These are phyloP conservation scores for Spergularia marina DNA, from an alignment of 148 eudicot genomes.

Conservation along the genomic window DNA sequence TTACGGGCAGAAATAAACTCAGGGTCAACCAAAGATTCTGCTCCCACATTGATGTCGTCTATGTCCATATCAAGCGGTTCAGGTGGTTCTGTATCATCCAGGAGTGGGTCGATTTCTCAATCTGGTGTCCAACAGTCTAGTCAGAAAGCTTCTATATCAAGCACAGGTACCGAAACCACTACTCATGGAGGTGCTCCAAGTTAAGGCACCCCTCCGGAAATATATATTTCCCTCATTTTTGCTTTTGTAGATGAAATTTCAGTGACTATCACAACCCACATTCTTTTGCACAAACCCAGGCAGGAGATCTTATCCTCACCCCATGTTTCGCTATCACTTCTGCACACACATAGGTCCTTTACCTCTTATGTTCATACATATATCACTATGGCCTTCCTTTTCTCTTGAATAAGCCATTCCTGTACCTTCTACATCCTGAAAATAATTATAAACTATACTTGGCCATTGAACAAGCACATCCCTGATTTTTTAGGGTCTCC, in stretches of 20 bases:
- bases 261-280: conserved; percentile 21
- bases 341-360: conserved; percentile 28
- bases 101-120: conserved; percentile 46
- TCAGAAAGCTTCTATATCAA: conserved; percentile 39
- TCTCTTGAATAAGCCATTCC: conserved; percentile 26
- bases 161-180: conserved; percentile 28
- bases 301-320: conserved; percentile 30
- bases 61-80: conserved; percentile 51
- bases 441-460: conserved; percentile 17
- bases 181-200: conserved; percentile 46
- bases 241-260: conserved; percentile 30
- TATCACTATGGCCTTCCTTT: conserved; percentile 18
- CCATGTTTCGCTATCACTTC: conserved; percentile 25
- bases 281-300: conserved; percentile 32
- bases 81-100: conserved; percentile 60
- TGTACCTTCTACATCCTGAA: conserved; percentile 17
- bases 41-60: conserved; percentile 45
- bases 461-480: conserved; percentile 10
- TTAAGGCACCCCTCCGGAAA: conserved; percentile 29
- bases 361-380: conserved; percentile 41
- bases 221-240: conserved; percentile 17
- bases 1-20: conserved; percentile 51
- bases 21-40: conserved; percentile 45
- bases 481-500: conserved; percentile 14
- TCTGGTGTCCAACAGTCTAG: conserved; percentile 40